Evolutionary conservation across 805 yeast genomes (phyloP).

Genomic region (Citeromyces nyonsensis): DNA sequence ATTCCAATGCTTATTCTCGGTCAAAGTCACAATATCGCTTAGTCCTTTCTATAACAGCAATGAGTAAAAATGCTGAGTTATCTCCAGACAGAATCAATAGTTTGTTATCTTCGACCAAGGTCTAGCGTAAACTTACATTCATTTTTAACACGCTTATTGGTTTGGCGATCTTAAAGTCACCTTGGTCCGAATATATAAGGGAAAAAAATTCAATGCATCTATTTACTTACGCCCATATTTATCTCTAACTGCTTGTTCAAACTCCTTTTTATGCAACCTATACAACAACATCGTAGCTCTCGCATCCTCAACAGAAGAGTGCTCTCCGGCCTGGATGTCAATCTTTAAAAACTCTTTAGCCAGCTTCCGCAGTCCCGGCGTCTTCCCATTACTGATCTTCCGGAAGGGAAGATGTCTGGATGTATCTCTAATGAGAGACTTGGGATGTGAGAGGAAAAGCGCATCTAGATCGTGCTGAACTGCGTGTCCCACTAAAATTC

Average conservation of each 20-base stretch:
- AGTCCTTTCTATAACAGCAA: too few species aligned
- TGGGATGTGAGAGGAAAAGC: slow-evolving; percentile 54
- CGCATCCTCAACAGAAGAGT: slow-evolving; percentile 87
- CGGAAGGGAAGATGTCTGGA: slow-evolving; percentile 44
- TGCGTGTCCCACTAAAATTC: slow-evolving; percentile 74
- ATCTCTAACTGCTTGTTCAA: slow-evolving; percentile 20
- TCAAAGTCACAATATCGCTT: too few species aligned
- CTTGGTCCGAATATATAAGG: too few species aligned
- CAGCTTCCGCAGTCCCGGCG: slow-evolving; percentile 60
- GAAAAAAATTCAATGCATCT: too few species aligned
- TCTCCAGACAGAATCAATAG: too few species aligned
- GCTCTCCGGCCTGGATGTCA: slow-evolving; percentile 60
- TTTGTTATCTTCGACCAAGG: too few species aligned
- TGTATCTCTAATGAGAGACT: slow-evolving; percentile 54
- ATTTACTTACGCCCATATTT: too few species aligned
- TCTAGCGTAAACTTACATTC: too few species aligned
- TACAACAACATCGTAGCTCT: slow-evolving; percentile 76
- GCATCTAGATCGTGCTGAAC: slow-evolving; percentile 64
- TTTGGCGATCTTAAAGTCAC: too few species aligned
- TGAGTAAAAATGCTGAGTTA: too few species aligned
- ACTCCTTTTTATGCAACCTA: slow-evolving; percentile 41
- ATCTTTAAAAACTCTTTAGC: slow-evolving; percentile 36
- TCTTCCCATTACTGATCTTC: slow-evolving; percentile 44
- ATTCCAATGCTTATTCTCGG: too few species aligned
- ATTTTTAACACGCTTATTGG: too few species aligned